Evolutionary conservation across 2,329 filamentous ascomycete species (phyloP).

Genomic region (Piedraia hortae): DNA sequence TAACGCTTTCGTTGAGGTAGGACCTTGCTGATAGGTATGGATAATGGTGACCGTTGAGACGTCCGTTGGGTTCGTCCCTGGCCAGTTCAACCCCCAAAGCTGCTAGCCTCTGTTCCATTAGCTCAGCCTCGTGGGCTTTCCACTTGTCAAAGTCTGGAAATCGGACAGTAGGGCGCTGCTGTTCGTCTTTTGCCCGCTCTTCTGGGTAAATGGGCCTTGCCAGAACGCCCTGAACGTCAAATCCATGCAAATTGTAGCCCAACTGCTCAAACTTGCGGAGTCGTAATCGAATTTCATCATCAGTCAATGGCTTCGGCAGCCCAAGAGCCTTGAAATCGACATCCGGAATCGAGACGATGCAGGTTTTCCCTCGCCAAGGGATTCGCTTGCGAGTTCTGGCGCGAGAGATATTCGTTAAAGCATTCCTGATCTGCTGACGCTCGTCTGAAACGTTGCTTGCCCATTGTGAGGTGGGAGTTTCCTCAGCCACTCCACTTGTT

Average conservation of each 20-base stretch:
- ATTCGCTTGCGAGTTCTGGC: slow-evolving; percentile 19
- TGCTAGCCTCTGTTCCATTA: slow-evolving; percentile 76
- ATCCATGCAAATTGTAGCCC: slow-evolving; percentile 41
- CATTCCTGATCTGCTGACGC: not conserved
- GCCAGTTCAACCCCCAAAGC: slow-evolving; percentile 68
- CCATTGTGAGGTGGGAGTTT: slow-evolving; percentile 6
- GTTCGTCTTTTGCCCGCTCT: slow-evolving; percentile 9
- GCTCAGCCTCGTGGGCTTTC: slow-evolving; percentile 53
- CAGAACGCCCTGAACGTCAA: slow-evolving; percentile 30
- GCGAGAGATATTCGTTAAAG: slow-evolving; percentile 4
- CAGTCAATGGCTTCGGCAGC: slow-evolving; percentile 16
- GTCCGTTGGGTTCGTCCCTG: slow-evolving; percentile 36
- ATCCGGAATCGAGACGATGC: slow-evolving; percentile 18
- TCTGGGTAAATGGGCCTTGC: slow-evolving; percentile 43
- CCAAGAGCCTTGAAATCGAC: slow-evolving; percentile 17
- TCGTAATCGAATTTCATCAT: slow-evolving; percentile 31
- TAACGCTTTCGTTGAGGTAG: slow-evolving; percentile 43
- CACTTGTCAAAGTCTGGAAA: slow-evolving; percentile 46
- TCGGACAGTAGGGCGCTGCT: slow-evolving; percentile 30
- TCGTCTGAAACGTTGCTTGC: slow-evolving; percentile 1
- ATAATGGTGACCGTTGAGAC: slow-evolving; percentile 43
- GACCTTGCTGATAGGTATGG: too few species aligned
- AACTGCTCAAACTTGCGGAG: slow-evolving; percentile 37
- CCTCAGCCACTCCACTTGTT: slow-evolving; percentile 13
- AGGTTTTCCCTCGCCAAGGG: slow-evolving; percentile 19